Evolutionary conservation across 148 eudicot genomes (phyloP).

Genomic region (Vaccinium corymbosum): DNA sequence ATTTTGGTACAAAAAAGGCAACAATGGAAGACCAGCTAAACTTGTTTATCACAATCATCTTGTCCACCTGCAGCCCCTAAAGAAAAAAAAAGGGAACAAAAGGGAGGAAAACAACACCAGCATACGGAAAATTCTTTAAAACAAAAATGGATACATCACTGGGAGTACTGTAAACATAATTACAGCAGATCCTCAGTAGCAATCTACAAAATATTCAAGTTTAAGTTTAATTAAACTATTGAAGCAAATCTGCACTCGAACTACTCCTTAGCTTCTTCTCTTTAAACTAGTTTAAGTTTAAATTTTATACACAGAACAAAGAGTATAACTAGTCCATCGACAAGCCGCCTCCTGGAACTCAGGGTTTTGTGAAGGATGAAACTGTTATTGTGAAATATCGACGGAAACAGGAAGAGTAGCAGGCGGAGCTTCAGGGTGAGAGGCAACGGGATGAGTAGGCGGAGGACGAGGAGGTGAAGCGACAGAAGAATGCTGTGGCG

Average conservation of each 20-base stretch:
- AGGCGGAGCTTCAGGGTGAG: not conserved
- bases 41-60: too few relatives aligned
- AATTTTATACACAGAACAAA: not conserved
- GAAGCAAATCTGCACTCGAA: not conserved
- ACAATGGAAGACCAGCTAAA: too few relatives aligned
- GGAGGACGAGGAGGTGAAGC: not conserved
- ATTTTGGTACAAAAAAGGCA: too few relatives aligned
- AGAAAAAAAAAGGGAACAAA: not conserved
- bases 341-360: constrained; percentile 3
- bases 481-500: constrained; percentile 21
- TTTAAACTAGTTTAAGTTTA: not conserved
- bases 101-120: not conserved
- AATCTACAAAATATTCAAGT: not conserved
- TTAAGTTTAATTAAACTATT: not conserved
- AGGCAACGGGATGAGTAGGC: not conserved
- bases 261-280: not conserved
- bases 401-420: constrained; percentile 3
- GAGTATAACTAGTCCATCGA: not conserved
- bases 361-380: not conserved
- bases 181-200: not conserved
- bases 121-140: not conserved
- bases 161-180: not conserved
- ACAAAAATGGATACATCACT: not conserved
- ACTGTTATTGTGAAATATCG: constrained; percentile 2
- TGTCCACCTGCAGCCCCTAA: too few relatives aligned